Evolutionary conservation across 78 protist genomes (phyloP).

Genomic region (Dictyostelium brefeldianum): DNA sequence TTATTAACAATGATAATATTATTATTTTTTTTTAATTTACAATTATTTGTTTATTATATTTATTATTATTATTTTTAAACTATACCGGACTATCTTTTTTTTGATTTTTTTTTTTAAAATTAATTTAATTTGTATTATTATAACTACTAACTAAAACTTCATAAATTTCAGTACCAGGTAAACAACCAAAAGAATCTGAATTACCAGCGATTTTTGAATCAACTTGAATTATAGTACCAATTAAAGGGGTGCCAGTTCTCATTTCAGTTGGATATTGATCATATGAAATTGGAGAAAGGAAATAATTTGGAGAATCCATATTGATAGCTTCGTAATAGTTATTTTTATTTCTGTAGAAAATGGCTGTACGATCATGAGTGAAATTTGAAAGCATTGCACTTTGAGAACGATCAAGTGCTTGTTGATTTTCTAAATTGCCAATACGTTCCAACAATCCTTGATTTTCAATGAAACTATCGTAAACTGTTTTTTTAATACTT

Average conservation of each 20-base stretch:
- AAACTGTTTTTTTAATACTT: too few relatives aligned
- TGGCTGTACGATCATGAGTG: neutral
- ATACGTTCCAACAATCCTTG: neutral
- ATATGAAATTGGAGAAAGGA: constrained; percentile 22
- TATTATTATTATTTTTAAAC: too few relatives aligned
- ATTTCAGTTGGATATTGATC: constrained; percentile 26
- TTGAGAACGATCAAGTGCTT: neutral
- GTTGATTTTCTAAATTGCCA: neutral
- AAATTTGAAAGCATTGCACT: constrained; percentile 33
- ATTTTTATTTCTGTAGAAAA: neutral
- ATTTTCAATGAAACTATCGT: neutral
- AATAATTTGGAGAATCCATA: constrained; percentile 43
- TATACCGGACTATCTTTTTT: too few relatives aligned
- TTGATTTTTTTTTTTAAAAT: too few relatives aligned
- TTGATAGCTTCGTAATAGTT: constrained; percentile 50
- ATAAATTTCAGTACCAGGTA: constrained; percentile 18
- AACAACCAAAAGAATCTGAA: neutral
- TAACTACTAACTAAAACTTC: constrained; percentile 9
- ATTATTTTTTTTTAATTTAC: too few relatives aligned
- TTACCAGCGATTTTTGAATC: neutral
- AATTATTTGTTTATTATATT: too few relatives aligned
- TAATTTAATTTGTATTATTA: neutral
- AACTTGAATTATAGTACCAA: constrained; percentile 19
- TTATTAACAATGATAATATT: too few relatives aligned
- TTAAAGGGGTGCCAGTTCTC: neutral